Base-by-base conservation (phyloP, 1,284 basidiomycete species). In the Puccinia horiana region DNA sequence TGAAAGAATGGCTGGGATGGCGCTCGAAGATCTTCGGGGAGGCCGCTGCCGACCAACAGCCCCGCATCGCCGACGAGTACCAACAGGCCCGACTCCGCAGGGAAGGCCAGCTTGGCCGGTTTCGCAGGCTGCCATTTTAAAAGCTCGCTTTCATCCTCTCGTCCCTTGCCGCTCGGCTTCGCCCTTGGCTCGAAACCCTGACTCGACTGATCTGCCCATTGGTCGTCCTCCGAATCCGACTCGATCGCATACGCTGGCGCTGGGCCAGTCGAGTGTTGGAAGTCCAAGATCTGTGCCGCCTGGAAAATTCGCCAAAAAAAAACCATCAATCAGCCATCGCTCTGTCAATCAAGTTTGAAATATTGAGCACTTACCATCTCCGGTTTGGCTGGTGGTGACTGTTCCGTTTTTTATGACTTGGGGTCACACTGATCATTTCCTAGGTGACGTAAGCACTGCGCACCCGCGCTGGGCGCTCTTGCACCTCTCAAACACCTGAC, bases 171-270 rank as follows among this genome's bases (percentile, higher is more conserved):
- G 32, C 18, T 52, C 47, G 42, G 26, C 32, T 72, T 49, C 29
- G 29, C 32, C 29, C 16, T 12, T 0, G 26, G 37, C 9, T 72
- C 44, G 29, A 26, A 29, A 8, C n/a, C 72, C 11, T 56, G 47
- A 4, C 26, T 16, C 49, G 52, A 29, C 35, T 74, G 52, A 37
- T 74, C 72, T 12, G 47, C 72, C 72, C 72, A 74, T 40, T 74
- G 29, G 49, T 74, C 72, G 11, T 74, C 72, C 52, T 74, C 72
- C 26, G 72, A 74, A 74, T 74, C 72, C 52, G 72, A 74, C 52
- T 74, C 72, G 72, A 74, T 56, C 35, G 72, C 72, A 20, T 74
- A 74, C 11, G 72, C 72, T 35, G 72, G 72, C 12, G 72, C 72
- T 29, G 72, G 72, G 44, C 47, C 72, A 0, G 44, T 74, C n/a